Evolutionary conservation across 176 grass and related monocot species (phyloP), one percentile per base, ranked within the genome.

Genomic region (Puya raimondii): DNA sequence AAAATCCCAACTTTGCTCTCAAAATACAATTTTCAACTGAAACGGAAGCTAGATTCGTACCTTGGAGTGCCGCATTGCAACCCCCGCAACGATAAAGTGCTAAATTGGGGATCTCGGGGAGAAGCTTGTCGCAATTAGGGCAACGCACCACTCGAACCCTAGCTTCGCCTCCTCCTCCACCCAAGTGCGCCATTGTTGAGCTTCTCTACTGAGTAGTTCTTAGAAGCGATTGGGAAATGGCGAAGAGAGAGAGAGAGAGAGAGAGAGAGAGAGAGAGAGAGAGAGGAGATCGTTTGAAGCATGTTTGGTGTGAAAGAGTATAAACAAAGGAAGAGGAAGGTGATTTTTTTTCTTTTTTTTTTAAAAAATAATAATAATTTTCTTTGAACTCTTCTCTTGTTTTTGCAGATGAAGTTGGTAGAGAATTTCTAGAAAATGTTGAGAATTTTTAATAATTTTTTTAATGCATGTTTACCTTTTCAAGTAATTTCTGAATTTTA

Each of bases 81-180:
- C 81, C 88, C 64, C 93, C 93, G 74, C 93, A 97, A 56, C 91
- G 74, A 76, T 99, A 99, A 76, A 90, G 64, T 61, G 82, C 89
- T 84, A 81, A 90, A 58, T 63, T 78, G 15, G 87, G 89, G 33
- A 90, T 78, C 70, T 99, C 94, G 13, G 94, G 94, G 25, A 99
- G 83, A 82, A 90, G 88, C 77, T 93, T 93, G 73, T 93, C 84
- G 71, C 94, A 99, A 56, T 63, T 90, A 73, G 94, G 94, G 72
- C 94, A 99, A 73, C 94, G 89, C 66, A 99, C 94, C 50, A 99
- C 59, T 66, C 87, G 70, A 72, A 93, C 80, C 84, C 86, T 69
- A 17, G 94, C 79, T n/a, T 14, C 79, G 76, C 22, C 20, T 78
- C 73, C 51, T 65, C 64, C 78, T 86, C 83, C 83, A 16, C 17